A percentile compares a stretch with the other conserved stretches of the same genome.
Conservation (phyloP, 2,329 filamentous ascomycete species). For the Fusarium pininemorale region DNA sequence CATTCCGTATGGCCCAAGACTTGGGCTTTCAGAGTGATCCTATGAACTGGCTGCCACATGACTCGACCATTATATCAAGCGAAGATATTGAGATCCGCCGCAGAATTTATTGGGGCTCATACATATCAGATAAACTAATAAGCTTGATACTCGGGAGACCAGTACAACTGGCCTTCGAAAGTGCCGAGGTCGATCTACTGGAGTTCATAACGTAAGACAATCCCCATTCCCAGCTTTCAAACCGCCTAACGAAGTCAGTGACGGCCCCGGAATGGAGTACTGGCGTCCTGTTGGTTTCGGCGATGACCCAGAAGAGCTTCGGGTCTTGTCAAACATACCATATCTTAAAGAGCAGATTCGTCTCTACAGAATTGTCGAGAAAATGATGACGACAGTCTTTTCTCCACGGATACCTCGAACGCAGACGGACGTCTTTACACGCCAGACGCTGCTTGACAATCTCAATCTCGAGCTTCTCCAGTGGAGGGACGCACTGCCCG, state of each 20-base stretch:
- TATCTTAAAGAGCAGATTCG: conserved; percentile 6
- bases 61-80: neutral
- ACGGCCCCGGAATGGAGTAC: neutral
- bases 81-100: neutral
- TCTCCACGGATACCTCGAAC: neutral
- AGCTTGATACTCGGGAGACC: neutral
- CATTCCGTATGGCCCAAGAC: conserved; percentile 3
- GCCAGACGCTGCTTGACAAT: neutral
- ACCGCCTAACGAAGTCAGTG: neutral
- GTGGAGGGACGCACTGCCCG: neutral
- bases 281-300: neutral
- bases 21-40: neutral
- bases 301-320: neutral
- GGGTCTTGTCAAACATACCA: neutral
- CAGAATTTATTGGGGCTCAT: neutral
- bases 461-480: neutral
- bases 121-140: neutral
- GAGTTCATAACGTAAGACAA: neutral
- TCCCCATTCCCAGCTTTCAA: neutral
- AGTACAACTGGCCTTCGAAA: neutral
- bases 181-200: neutral
- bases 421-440: neutral
- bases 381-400: neutral
- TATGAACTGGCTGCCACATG: neutral
- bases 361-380: neutral